phyloP scores from a whole-genome alignment of 371 early-diverging fungal species.

The Batkoa obscura region DNA sequence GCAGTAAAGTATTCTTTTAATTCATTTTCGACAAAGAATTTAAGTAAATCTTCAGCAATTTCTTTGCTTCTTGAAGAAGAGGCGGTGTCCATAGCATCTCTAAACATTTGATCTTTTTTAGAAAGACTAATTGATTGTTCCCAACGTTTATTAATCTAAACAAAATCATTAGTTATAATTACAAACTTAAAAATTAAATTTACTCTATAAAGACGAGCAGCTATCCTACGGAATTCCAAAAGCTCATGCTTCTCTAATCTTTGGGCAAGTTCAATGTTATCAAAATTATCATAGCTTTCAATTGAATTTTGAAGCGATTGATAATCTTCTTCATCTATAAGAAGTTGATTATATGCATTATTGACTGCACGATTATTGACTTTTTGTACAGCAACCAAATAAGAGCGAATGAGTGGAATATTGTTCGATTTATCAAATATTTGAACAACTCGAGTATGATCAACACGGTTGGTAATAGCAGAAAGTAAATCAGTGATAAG shows the following conservation, averaged over 20 bases:
- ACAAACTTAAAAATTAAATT: not conserved
- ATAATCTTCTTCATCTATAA: conserved; percentile 93
- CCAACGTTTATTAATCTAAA: conserved; percentile 76
- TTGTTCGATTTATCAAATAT: conserved; percentile 92
- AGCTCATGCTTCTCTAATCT: conserved; percentile 86
- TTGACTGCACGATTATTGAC: conserved; percentile 85
- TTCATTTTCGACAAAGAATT: conserved; percentile 79
- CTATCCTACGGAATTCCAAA: conserved; percentile 90
- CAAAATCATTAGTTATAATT: not conserved
- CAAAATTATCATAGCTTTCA: conserved; percentile 81
- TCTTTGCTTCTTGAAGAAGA: conserved; percentile 66
- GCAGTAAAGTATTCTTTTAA: conserved; percentile 87
- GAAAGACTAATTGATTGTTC: conserved; percentile 83
- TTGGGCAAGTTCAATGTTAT: conserved; percentile 71
- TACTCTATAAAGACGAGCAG: conserved; percentile 77
- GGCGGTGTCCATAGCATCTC: conserved; percentile 95
- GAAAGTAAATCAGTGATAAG: conserved; percentile 76
- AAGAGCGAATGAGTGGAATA: conserved; percentile 85
- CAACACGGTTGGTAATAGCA: conserved; percentile 72
- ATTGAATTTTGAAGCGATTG: conserved; percentile 76
- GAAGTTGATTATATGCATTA: conserved; percentile 79
- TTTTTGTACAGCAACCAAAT: conserved; percentile 77
- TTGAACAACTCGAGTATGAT: conserved; percentile 88
- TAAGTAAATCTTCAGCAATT: conserved; percentile 78
- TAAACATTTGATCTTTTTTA: conserved; percentile 86